phyloP scores from a whole-genome alignment of 768 basidiomycete genomes.

The Suillus tomentosus region DNA sequence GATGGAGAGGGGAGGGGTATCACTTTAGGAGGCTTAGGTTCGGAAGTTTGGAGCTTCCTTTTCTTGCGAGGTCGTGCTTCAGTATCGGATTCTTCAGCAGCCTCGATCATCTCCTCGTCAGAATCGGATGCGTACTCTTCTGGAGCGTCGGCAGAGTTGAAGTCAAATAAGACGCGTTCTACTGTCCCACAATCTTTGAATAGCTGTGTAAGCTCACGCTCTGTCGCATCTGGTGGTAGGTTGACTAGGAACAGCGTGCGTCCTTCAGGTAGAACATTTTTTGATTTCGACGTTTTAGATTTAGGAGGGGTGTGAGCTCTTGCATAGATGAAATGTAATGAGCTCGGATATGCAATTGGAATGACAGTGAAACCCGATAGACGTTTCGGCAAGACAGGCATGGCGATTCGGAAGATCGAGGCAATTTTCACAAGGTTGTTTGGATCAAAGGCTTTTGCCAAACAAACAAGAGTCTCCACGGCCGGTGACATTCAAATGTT shows the following conservation, averaged over 20 bases:
- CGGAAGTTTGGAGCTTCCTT: constrained; percentile 27
- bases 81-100: not conserved
- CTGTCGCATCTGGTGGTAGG: constrained; percentile 85
- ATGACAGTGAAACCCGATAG: constrained; percentile 40
- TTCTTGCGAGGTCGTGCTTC: constrained; percentile 33
- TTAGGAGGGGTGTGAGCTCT: constrained; percentile 63
- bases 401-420: not conserved
- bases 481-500: too few species aligned
- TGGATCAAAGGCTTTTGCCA: constrained; percentile 16
- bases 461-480: constrained; percentile 8
- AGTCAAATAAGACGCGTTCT: constrained; percentile 71
- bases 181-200: constrained; percentile 79
- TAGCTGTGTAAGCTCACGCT: constrained; percentile 73
- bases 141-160: constrained; percentile 34
- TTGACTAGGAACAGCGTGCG: constrained; percentile 90
- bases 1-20: constrained; percentile 57
- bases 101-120: constrained; percentile 20
- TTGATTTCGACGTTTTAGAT: constrained; percentile 27
- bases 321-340: constrained; percentile 76
- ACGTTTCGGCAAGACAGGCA: constrained; percentile 18
- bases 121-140: constrained; percentile 24
- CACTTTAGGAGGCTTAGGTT: constrained; percentile 48
- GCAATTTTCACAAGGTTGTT: constrained; percentile 10
- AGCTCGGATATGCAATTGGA: constrained; percentile 40
- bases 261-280: constrained; percentile 42